Percentiles rank a stretch among this genome's conserved stretches.
Evolutionary conservation across 495 filamentous ascomycete genomes (phyloP).

Genomic region (Tuber calosporum): DNA sequence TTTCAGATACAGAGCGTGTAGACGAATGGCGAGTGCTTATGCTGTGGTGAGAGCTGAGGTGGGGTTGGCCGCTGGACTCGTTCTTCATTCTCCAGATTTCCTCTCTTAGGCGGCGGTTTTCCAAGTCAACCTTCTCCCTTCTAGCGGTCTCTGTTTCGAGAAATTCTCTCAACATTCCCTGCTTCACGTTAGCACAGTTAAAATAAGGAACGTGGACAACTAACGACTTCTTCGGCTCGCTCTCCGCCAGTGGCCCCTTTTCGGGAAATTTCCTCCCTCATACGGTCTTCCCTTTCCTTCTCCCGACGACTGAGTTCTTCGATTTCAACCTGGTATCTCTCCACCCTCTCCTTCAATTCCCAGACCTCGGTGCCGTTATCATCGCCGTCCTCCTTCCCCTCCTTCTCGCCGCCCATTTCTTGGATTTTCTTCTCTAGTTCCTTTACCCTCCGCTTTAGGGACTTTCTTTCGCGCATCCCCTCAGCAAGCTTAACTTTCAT

Average conservation of each 20-base stretch:
- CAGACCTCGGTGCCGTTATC: conserved; percentile 65
- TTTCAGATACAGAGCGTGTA: conserved; percentile 58
- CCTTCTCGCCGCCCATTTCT: conserved; percentile 60
- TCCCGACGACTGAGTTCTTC: conserved; percentile 73
- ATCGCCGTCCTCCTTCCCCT: conserved; percentile 55
- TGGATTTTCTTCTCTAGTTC: conserved; percentile 80
- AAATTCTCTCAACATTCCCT: conserved; percentile 54
- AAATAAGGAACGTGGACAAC: conserved; percentile 19
- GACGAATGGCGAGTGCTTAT: conserved; percentile 55
- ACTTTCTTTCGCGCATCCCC: conserved; percentile 79
- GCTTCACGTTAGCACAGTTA: conserved; percentile 19
- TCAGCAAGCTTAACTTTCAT: conserved; percentile 82
- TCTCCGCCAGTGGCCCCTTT: conserved; percentile 45
- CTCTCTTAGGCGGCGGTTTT: conserved; percentile 75
- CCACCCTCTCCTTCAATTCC: conserved; percentile 72
- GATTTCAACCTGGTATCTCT: conserved; percentile 73
- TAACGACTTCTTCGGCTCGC: conserved; percentile 71
- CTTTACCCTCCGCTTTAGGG: conserved; percentile 65
- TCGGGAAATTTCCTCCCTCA: conserved; percentile 28
- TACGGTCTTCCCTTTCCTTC: conserved; percentile 41
- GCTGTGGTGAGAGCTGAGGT: conserved; percentile 54
- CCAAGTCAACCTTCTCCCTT: conserved; percentile 82
- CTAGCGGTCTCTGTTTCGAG: conserved; percentile 86
- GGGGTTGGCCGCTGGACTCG: conserved; percentile 47
- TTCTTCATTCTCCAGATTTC: conserved; percentile 70